phyloP scores from a whole-genome alignment of 257 asterid species.

The Lithospermum erythrorhizon region DNA sequence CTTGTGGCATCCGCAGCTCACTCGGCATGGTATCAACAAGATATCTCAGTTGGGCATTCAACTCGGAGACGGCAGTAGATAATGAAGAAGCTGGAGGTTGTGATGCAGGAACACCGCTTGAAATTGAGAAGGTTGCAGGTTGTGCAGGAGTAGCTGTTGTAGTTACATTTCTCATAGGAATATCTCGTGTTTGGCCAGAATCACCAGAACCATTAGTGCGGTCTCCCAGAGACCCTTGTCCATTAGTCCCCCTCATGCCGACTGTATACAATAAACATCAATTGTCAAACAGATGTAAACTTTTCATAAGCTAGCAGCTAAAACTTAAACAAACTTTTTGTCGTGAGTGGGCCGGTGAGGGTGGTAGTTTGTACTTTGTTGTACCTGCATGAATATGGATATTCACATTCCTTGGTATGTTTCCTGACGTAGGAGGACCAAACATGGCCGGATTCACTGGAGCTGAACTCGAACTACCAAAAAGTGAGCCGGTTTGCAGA shows the following conservation, averaged over 20 bases:
- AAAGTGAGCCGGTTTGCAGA: constrained; percentile 66
- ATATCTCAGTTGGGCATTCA: constrained; percentile 27
- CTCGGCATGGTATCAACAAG: constrained; percentile 17
- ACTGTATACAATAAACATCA: constrained; percentile 28
- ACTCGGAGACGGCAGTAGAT: constrained; percentile 25
- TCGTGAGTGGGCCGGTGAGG: no score
- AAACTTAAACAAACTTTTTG: background rate
- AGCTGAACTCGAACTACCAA: constrained; percentile 38
- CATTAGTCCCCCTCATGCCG: constrained; percentile 40
- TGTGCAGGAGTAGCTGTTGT: constrained; percentile 28
- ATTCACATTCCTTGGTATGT: constrained; percentile 58
- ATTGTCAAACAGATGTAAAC: constrained; percentile 15
- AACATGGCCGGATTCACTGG: constrained; percentile 33
- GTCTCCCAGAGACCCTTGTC: constrained; percentile 47
- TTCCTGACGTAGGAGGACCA: constrained; percentile 51
- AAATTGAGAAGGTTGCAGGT: constrained; percentile 27
- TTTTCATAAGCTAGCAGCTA: background rate
- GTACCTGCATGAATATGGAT: constrained; percentile 83
- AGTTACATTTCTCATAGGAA: constrained; percentile 20
- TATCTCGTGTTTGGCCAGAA: constrained; percentile 38
- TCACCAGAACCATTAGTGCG: constrained; percentile 24
- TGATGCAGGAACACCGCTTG: constrained; percentile 36
- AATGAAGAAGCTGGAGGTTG: constrained; percentile 25
- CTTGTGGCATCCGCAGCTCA: constrained; percentile 25
- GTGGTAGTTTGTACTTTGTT: background rate